Conservation (phyloP, 805 yeast species). For the Diddensiella caesifluorescens region DNA sequence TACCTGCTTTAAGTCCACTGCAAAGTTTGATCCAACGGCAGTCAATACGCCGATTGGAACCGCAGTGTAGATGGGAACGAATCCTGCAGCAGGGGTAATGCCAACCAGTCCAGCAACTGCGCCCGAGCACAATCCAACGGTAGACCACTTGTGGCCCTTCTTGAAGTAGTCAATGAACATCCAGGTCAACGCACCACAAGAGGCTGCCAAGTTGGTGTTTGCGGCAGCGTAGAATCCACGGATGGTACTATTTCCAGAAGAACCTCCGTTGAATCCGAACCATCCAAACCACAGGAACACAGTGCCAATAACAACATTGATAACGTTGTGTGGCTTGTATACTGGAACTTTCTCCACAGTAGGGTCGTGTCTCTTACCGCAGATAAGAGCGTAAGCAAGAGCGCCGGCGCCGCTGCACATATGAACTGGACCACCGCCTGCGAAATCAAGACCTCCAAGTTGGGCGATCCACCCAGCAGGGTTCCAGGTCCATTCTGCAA, state of each 20-base stretch:
- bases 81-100: slow-evolving; percentile 96
- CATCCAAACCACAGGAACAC: slow-evolving; percentile 97
- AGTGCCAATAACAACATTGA: slow-evolving; percentile 87
- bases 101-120: slow-evolving; percentile 92
- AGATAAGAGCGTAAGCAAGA: slow-evolving; percentile 80
- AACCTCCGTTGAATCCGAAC: slow-evolving; percentile 99
- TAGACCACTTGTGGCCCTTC: slow-evolving; percentile 88
- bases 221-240: slow-evolving; percentile 93
- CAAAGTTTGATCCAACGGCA: slow-evolving; percentile 75
- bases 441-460: slow-evolving; percentile 88
- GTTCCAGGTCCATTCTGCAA: slow-evolving; percentile 98
- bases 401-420: slow-evolving; percentile 93
- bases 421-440: slow-evolving; percentile 99
- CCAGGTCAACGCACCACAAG: slow-evolving; percentile 91
- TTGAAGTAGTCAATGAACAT: slow-evolving; percentile 83
- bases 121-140: slow-evolving; percentile 89
- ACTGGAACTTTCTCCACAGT: slow-evolving; percentile 68
- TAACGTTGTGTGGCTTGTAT: slow-evolving; percentile 90
- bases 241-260: slow-evolving; percentile 87
- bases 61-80: slow-evolving; percentile 86
- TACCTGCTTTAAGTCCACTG: slow-evolving; percentile 69
- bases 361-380: slow-evolving; percentile 87
- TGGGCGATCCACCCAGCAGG: slow-evolving; percentile 78
- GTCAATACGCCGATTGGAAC: slow-evolving; percentile 78
- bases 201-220: slow-evolving; percentile 92